phyloP scores from a whole-genome alignment of 495 filamentous ascomycete species.

The Melanomma pulvis-pyrius region DNA sequence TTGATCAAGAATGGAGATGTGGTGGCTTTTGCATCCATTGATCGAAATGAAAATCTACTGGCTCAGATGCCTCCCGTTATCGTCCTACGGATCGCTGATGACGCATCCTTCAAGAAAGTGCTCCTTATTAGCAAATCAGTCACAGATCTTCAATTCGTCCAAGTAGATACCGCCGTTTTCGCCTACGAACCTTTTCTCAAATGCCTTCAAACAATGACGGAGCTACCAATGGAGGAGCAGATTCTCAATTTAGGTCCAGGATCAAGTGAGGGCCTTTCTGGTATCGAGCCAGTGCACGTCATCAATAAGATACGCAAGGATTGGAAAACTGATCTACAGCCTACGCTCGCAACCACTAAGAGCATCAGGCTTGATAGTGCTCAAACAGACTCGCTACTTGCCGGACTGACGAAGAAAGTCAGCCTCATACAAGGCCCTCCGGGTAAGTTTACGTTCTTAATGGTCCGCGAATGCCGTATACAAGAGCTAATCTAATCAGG shows the following conservation, averaged over 20 bases:
- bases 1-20: conserved; percentile 55
- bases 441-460: conserved; percentile 49
- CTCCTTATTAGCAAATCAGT: conserved; percentile 48
- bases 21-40: conserved; percentile 64
- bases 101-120: conserved; percentile 49
- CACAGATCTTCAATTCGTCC: conserved; percentile 52
- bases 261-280: conserved; percentile 30
- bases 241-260: conserved; percentile 49
- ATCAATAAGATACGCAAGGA: conserved; percentile 35
- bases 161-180: conserved; percentile 69
- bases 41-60: conserved; percentile 60
- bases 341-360: conserved; percentile 37
- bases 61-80: conserved; percentile 52
- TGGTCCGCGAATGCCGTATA: conserved; percentile 3
- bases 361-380: conserved; percentile 61
- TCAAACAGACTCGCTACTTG: conserved; percentile 60
- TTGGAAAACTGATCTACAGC: conserved; percentile 39
- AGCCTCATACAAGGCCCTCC: conserved; percentile 77
- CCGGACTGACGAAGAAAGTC: conserved; percentile 57
- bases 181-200: conserved; percentile 71
- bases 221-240: conserved; percentile 57
- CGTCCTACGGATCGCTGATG: conserved; percentile 56
- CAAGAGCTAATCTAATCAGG: conserved; percentile 48
- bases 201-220: conserved; percentile 58
- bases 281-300: conserved; percentile 34